These are phyloP conservation scores for Hirsutella rhossiliensis DNA, from an alignment of 2,329 filamentous ascomycete genomes.

Conservation along the genomic window DNA sequence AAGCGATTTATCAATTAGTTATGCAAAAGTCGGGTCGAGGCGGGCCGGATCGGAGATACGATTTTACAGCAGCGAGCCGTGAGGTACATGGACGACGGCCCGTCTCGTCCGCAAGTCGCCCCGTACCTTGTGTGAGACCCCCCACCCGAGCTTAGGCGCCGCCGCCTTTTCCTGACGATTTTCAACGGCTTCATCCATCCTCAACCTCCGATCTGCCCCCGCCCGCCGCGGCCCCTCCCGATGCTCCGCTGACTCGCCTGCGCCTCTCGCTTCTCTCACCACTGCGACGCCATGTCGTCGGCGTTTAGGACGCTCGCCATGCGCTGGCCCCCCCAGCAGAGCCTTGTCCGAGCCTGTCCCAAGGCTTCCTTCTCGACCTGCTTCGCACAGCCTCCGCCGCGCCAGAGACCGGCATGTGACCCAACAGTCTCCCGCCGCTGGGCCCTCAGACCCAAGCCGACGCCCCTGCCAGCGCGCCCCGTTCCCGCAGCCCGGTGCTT, in stretches of 20 bases:
- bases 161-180: not conserved
- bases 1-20: no score
- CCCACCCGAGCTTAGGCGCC: not conserved
- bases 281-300: constrained; percentile 12
- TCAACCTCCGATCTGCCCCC: not conserved
- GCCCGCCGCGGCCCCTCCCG: not conserved
- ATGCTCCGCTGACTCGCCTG: not conserved
- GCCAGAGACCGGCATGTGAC: not conserved
- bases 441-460: not conserved
- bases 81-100: no score
- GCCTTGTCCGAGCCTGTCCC: constrained; percentile 13
- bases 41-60: no score
- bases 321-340: constrained; percentile 14
- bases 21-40: no score
- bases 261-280: not conserved
- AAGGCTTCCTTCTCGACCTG: constrained; percentile 18
- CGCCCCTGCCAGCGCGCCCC: not conserved
- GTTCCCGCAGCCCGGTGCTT: constrained; percentile 6
- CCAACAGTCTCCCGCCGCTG: constrained; percentile 1
- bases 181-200: not conserved
- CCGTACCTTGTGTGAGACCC: no score
- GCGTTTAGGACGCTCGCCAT: constrained; percentile 19
- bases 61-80: no score
- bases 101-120: no score
- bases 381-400: constrained; percentile 8